phyloP scores from a whole-genome alignment of 345 rosid genomes.

The Arabidopsis arenosa region DNA sequence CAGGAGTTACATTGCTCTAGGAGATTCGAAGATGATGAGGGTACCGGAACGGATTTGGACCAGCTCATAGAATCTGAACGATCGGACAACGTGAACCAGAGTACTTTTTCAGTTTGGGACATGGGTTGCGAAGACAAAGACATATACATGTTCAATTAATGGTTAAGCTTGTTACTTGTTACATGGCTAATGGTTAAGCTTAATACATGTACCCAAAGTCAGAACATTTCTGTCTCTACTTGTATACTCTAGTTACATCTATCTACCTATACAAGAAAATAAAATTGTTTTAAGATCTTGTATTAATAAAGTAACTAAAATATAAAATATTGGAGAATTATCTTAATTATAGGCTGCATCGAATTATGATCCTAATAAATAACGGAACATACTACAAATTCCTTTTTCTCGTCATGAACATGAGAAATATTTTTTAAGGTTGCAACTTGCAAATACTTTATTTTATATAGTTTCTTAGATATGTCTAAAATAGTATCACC shows the following conservation, averaged over 20 bases:
- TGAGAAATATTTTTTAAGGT: background rate
- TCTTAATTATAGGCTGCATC: background rate
- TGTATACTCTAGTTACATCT: constrained; percentile 4
- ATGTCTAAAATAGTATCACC: constrained; percentile 16
- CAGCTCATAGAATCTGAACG: constrained; percentile 7
- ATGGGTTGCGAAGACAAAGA: constrained; percentile 42
- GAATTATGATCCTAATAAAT: background rate
- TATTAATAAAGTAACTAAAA: background rate
- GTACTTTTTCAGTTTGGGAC: constrained; percentile 43
- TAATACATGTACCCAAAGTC: constrained; percentile 12
- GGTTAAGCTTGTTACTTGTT: background rate
- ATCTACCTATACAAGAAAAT: background rate
- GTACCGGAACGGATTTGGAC: constrained; percentile 21
- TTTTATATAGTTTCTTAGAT: constrained; percentile 13
- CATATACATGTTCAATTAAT: constrained; percentile 28
- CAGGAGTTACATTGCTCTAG: constrained; percentile 39
- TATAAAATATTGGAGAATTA: background rate
- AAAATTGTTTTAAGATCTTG: background rate
- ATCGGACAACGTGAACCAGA: constrained; percentile 11
- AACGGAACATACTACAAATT: background rate
- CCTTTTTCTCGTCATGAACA: background rate
- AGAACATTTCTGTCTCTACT: constrained; percentile 19
- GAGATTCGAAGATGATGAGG: constrained; percentile 34
- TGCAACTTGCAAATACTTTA: constrained; percentile 28
- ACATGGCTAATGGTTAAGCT: too few relatives aligned